Evolutionary conservation across 805 yeast species (phyloP), one percentile per base, ranked within the genome.

Genomic region (Ogataea trehalophila): DNA sequence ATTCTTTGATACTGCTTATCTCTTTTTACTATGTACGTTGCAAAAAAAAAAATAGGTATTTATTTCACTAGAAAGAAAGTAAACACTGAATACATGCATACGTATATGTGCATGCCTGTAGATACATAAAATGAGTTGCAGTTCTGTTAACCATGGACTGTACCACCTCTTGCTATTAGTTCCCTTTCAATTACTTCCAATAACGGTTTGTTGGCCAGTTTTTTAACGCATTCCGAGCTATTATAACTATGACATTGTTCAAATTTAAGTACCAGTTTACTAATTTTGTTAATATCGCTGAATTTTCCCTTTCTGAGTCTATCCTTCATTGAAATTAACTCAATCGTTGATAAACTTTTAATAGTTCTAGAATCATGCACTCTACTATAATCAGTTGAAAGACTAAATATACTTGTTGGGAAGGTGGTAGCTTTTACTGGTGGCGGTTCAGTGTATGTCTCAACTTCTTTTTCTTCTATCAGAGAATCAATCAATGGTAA

Each of bases 231-330:
- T 36, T 22, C 43, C 36, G 33, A 35, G 14, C 46, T 13, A 34
- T 37, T 46, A 46, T 46, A 45, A 23, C 48, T 53, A 33, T 43
- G 44, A 23, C 43, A 43, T 23, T 55, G 56, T 43, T 55, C 59
- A 45, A 55, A 55, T 37, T 51, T 49, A 29, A 46, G 39, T 44
- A 53, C 55, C 39, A 55, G 33, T 14, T 52, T 48, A 7, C 51
- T 50, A 16, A 55, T 51, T n/a, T 55, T 47, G 5, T 51, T 53
- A 6, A 55, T 46, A n/a, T 55, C 59, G 17, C 54, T 52, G 35
- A 55, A 53, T 5, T 41, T 41, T 18, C 41, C 44, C 37, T 41
- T 40, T 4, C 35, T 43, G n/a, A 55, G 41, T 35, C 56, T 48
- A 29, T 48, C 51, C 37, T 49, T 51, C 36, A 55, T 51, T 5